Evolutionary conservation across 306 rosid species (phyloP).

Genomic region (Ormosia emarginata): DNA sequence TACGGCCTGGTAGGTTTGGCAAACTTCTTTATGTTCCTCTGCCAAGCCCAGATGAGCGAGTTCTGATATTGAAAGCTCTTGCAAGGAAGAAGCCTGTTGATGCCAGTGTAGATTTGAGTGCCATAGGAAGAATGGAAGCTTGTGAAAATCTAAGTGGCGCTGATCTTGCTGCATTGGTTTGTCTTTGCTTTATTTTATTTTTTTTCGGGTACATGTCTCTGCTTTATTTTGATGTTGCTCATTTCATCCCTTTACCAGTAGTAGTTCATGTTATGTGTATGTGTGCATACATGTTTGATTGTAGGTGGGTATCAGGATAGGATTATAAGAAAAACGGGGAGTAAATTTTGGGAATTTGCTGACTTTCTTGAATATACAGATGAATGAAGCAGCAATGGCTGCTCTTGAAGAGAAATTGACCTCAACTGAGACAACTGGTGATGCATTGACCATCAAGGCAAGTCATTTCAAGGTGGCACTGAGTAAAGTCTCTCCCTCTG

Average conservation of each 20-base stretch:
- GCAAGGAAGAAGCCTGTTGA: slow-evolving; percentile 62
- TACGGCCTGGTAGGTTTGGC: slow-evolving; percentile 80
- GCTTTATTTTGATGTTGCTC: background rate
- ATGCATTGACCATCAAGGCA: slow-evolving; percentile 11
- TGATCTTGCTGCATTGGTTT: slow-evolving; percentile 73
- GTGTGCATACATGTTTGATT: background rate
- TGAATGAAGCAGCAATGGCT: slow-evolving; percentile 66
- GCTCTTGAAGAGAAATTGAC: slow-evolving; percentile 52
- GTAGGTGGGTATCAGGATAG: background rate
- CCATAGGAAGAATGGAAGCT: slow-evolving; percentile 52
- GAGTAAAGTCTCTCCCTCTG: slow-evolving; percentile 32
- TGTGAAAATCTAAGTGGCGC: slow-evolving; percentile 83
- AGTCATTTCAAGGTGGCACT: slow-evolving; percentile 42
- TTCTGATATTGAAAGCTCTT: slow-evolving; percentile 62
- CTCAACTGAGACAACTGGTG: slow-evolving; percentile 17
- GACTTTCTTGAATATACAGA: slow-evolving; percentile 39
- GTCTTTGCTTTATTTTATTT: slow-evolving; percentile 9
- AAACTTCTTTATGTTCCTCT: slow-evolving; percentile 74
- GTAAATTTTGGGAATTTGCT: background rate
- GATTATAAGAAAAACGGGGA: background rate
- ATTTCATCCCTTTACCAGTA: background rate
- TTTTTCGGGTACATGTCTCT: background rate
- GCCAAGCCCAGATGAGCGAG: slow-evolving; percentile 56
- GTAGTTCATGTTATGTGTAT: background rate
- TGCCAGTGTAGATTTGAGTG: slow-evolving; percentile 51